Base-by-base conservation (phyloP, 2,329 filamentous ascomycete species). In the Talaromyces sp. region DNA sequence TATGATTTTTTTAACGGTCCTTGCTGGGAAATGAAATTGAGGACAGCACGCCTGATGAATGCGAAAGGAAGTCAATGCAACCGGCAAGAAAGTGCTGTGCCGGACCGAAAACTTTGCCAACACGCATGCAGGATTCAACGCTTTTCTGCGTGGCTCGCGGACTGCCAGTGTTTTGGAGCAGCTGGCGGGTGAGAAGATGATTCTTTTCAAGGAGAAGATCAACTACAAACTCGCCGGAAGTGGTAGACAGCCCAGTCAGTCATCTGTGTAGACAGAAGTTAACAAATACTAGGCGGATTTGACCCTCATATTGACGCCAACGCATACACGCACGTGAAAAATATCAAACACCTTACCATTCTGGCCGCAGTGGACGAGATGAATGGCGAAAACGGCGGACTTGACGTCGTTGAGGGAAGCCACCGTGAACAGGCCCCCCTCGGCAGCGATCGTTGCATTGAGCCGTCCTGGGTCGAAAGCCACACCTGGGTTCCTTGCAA, bases 151-250 rank as follows among this genome's bases (percentile, higher is more conserved):
- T 7, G 75, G 76, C 24, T 52, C 67, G 41, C 68, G 69, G 19
- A 65, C 75, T 1, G 58, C 64, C 1, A 67, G 64, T 26, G 62
- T 75, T 17, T 67, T 78, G 2, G 57, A 67, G 24, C 72, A 75
- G 56, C 56, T 77, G 17, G 72, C 73, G 0, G 64, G 70, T 1
- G 73, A 76, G 56, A 69, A 74, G 6, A 77, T 78, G 74, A 60
- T 76, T 19, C 68, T 78, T 0, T 78, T 78, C 68, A 78, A 78
- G 50, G 75, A 78, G 59, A 78, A 78, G 65, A 77, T 78, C 57
- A 77, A 77, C 62, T 77, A 78, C 64, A 77, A 78, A 61, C 67
- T 76, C 7, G 68, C 75, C 2, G 75, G 72, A n/a, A 75, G 75
- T 60, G 75, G 74, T 66, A 41, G 14, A 54, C 13, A 38, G 14